phyloP scores from a whole-genome alignment of 2,329 filamentous ascomycete species.

The Truncatella angustata region DNA sequence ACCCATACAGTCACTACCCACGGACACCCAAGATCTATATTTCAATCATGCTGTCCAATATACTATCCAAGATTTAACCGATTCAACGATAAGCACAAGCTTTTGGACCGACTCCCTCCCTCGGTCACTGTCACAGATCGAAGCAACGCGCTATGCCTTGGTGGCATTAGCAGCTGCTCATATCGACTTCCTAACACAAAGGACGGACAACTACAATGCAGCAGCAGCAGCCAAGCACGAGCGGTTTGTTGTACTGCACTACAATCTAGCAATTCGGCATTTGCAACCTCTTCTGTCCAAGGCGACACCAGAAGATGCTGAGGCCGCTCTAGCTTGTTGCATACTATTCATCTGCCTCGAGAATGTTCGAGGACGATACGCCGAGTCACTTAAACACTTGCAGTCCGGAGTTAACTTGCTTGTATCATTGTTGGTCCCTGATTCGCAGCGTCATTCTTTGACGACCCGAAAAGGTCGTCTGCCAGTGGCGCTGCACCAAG shows the following conservation, averaged over 20 bases:
- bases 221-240: not conserved
- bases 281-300: not conserved
- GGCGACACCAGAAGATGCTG: not conserved
- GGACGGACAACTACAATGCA: not conserved
- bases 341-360: constrained; percentile 2
- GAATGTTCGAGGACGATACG: constrained; percentile 1
- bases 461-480: not conserved
- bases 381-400: not conserved
- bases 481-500: not conserved
- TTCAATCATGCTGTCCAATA: not conserved
- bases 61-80: not conserved
- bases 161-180: not conserved
- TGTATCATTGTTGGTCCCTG: not conserved
- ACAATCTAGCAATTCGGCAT: not conserved
- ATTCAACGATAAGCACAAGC: not conserved
- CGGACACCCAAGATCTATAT: not conserved
- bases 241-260: not conserved
- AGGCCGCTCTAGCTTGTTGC: not conserved
- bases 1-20: not conserved
- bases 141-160: not conserved
- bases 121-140: not conserved
- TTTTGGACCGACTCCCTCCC: not conserved
- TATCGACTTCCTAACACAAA: not conserved
- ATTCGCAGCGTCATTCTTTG: not conserved
- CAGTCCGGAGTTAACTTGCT: not conserved